Evolutionary conservation across 2,329 filamentous ascomycete species (phyloP), one percentile per base, ranked within the genome.

Genomic region (Chaetomiaceae sp.): DNA sequence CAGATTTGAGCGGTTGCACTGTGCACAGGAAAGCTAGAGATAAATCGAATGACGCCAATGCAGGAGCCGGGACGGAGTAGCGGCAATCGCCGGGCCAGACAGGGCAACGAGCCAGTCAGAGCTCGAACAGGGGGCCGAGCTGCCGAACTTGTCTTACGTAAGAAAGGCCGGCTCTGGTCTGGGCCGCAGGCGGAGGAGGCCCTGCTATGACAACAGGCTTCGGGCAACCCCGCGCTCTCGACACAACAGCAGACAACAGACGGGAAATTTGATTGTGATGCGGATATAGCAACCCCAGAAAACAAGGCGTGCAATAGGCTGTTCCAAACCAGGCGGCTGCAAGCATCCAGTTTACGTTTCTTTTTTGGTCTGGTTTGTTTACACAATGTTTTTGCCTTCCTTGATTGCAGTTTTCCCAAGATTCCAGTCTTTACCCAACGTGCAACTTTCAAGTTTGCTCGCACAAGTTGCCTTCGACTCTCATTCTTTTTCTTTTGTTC

Each of bases 1-100:
- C 36, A 40, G 40, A 25, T 36, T 48, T 9, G 25, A 27, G 41
- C 21, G 42, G 23, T 21, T 11, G 32, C 44, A n/a, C 25, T n/a
- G n/a, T n/a, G n/a, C n/a, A n/a, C n/a, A n/a, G n/a, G n/a, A n/a
- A n/a, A n/a, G n/a, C n/a, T 16, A 18, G 40, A 48, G 47, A 56
- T 36, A 56, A 55, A 58, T 57, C 48, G 51, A 54, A 62, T 60
- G 60, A 60, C 58, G 58, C 60, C 53, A 55, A 53, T 57, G 33
- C 23, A 48, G 25, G 25, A 27, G 25, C 29, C 44, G 41, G 48
- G 33, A 20, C 48, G 48, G 18, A 41, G 42, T 41, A 40, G 56
- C 56, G 56, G 44, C 53, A 56, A 52, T 53, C 50, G 48, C 52
- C 56, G 56, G 56, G 33, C 52, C n/a, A n/a, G n/a, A 53, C 46